Evolutionary conservation across 345 rosid species (phyloP), one percentile per base, ranked within the genome.

Genomic region (Rhodamnia rubescens): DNA sequence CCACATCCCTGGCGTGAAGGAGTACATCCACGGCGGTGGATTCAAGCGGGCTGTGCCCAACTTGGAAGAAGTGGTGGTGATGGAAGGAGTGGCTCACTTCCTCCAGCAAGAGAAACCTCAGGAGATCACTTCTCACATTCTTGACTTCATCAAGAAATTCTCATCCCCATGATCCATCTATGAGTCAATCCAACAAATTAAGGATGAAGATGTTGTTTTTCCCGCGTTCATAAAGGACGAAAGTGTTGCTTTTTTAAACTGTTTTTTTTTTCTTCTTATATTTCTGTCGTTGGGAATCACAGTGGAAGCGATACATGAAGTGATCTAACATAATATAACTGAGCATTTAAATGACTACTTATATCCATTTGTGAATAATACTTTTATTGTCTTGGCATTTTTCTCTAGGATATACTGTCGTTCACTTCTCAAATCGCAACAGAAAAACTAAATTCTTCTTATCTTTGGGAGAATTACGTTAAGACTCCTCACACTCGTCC

Each of bases 71-170:
- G 40, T 36, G 40, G 40, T 2, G 40, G 40, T 36, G 40, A 36
- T 36, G 3, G 40, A 36, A 36, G 40, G 40, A 36, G 40, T 36
- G 40, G 40, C 2, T 36, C 40, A 36, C 40, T 36, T 36, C 40
- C 40, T 2, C 40, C 40, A 36, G 40, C 3, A 36, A 36, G 40
- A 36, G 40, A 36, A 36, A 3, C 40, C 40, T 36, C 40, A 36
- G 40, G 40, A 36, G 40, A 36, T 36, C 40, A 36, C 40, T 36
- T 36, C 40, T 36, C 40, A 36, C 40, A 36, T 3, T 36, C 40
- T 36, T 36, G 40, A 36, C 40, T 96, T 93, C 92, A 89, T 96
- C 86, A 93, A 90, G 88, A 92, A 94, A 87, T 94, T 94, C 89
- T 88, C 82, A 83, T 55, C 5, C 44, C 75, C 75, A 29, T 61